Percentiles rank a stretch among this genome's conserved stretches.
Conservation (phyloP, 2,329 filamentous ascomycete genomes). For the Tolypocladium pustulatum region DNA sequence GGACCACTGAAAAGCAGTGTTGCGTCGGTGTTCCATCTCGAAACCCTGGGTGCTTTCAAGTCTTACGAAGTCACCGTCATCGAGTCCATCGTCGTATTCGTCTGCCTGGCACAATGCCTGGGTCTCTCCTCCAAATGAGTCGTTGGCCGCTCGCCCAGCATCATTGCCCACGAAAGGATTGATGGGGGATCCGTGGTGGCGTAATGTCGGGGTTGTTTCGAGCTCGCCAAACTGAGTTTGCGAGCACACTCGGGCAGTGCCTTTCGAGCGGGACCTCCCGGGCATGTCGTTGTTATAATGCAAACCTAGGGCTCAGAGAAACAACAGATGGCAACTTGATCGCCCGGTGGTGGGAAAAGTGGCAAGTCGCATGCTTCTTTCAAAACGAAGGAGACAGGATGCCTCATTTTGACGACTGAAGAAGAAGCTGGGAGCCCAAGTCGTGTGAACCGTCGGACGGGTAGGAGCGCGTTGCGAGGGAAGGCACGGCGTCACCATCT, state of each 20-base stretch:
- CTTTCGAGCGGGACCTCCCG: background rate
- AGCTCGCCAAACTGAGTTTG: conserved; percentile 17
- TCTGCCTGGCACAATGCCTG: background rate
- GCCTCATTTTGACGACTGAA: background rate
- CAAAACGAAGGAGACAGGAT: too few relatives aligned
- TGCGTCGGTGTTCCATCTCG: background rate
- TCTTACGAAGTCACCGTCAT: background rate
- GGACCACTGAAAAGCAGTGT: background rate
- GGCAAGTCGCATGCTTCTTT: background rate
- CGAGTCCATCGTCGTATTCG: background rate
- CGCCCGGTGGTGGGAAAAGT: too few relatives aligned
- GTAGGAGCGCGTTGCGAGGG: background rate
- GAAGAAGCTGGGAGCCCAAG: background rate
- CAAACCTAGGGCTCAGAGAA: background rate
- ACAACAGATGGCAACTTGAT: background rate
- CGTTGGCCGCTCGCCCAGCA: background rate
- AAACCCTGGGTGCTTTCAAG: background rate
- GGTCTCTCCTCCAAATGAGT: background rate
- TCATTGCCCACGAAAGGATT: background rate
- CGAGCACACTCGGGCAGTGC: background rate
- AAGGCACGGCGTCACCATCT: background rate
- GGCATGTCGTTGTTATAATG: background rate
- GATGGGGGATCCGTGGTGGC: conserved; percentile 9
- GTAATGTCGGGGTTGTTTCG: conserved; percentile 22
- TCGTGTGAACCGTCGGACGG: background rate